phyloP scores from a whole-genome alignment of 768 basidiomycete species.

The Mycena floridula region DNA sequence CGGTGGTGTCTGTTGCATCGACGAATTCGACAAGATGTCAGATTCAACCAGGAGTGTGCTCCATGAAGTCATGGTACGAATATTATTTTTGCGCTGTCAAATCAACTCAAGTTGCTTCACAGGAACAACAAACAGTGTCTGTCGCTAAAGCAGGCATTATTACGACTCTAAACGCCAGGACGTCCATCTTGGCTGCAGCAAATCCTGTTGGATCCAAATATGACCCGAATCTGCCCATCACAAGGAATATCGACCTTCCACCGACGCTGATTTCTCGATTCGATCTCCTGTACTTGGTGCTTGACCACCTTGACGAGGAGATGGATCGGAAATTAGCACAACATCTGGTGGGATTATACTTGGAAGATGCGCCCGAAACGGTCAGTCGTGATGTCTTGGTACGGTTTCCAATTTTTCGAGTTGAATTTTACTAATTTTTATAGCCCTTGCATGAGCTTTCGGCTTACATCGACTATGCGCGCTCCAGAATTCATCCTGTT shows the following conservation, averaged over 20 bases:
- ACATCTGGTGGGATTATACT: constrained; percentile 88
- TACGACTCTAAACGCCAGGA: constrained; percentile 96
- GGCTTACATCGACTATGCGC: constrained; percentile 91
- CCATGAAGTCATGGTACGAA: constrained; percentile 91
- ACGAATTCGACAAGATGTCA: constrained; percentile 99
- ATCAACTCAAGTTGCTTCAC: background rate
- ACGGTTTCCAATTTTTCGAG: constrained; percentile 18
- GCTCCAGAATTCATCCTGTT: constrained; percentile 76
- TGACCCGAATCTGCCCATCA: constrained; percentile 86
- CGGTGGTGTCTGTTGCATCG: constrained; percentile 97
- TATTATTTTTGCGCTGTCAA: background rate
- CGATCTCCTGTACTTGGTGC: constrained; percentile 90
- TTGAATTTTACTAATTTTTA: background rate
- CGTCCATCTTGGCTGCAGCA: constrained; percentile 94
- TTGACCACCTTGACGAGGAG: constrained; percentile 90
- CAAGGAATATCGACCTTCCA: constrained; percentile 93
- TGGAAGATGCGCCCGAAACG: constrained; percentile 79
- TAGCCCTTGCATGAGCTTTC: constrained; percentile 89
- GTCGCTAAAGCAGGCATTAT: constrained; percentile 99
- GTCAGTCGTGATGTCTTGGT: constrained; percentile 73
- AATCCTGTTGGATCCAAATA: constrained; percentile 97
- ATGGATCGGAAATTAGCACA: constrained; percentile 84
- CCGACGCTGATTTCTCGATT: constrained; percentile 98
- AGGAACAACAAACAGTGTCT: constrained; percentile 99
- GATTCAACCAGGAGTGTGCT: constrained; percentile 94